Percentiles rank a stretch among this genome's conserved stretches.
Conservation (phyloP, 148 eudicot genomes). For the Dysphania ambrosioides region DNA sequence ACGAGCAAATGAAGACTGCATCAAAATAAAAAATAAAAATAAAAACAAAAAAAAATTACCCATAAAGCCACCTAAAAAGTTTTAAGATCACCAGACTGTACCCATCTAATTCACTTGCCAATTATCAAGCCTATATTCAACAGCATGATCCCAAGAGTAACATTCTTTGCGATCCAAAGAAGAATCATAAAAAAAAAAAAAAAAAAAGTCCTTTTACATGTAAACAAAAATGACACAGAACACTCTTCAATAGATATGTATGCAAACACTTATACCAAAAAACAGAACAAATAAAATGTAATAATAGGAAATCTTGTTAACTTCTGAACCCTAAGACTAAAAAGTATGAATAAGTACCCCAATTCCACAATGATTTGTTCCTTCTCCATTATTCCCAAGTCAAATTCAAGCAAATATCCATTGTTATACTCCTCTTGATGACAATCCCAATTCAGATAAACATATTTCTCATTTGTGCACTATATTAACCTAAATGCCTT, state of each 20-base stretch:
- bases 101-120: background rate
- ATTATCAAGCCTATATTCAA: background rate
- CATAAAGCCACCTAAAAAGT: slow-evolving; percentile 2
- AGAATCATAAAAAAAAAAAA: background rate
- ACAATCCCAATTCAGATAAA: background rate
- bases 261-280: no score
- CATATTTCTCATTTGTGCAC: background rate
- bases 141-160: background rate
- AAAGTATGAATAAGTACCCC: background rate
- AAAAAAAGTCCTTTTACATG: no score
- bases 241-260: background rate
- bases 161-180: background rate
- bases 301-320: no score
- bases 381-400: background rate
- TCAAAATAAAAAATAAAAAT: background rate
- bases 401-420: background rate
- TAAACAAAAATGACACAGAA: background rate
- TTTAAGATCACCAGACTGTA: background rate
- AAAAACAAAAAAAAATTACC: background rate
- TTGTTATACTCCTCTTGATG: background rate
- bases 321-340: background rate
- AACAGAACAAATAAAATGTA: background rate
- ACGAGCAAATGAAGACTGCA: slow-evolving; percentile 98
- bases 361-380: no score
- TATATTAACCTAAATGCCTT: background rate